These are phyloP conservation scores for Diaporthe humulicola DNA, from an alignment of 2,329 filamentous ascomycete species.

Conservation along the genomic window DNA sequence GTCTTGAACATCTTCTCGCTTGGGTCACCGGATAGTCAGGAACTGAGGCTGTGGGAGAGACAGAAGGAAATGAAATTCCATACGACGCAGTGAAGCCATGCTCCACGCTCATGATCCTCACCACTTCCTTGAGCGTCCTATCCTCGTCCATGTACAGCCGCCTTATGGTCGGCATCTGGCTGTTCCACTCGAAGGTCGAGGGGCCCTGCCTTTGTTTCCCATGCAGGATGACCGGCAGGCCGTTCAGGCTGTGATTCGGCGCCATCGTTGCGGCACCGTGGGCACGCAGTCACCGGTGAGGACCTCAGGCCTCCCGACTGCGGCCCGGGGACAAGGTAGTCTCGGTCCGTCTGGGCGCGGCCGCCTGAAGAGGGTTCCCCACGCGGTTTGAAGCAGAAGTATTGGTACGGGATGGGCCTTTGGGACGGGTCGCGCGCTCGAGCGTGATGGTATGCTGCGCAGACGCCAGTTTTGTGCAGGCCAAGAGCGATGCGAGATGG, in stretches of 20 bases:
- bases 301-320: conserved; percentile 8
- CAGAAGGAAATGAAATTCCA: conserved; percentile 2
- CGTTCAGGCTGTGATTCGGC: background rate
- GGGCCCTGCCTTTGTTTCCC: background rate
- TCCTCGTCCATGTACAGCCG: conserved; percentile 38
- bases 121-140: conserved; percentile 37
- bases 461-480: background rate
- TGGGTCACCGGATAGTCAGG: conserved; percentile 27
- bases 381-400: background rate
- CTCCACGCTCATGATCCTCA: conserved; percentile 34
- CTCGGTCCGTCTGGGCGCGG: background rate
- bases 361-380: background rate
- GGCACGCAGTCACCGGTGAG: background rate
- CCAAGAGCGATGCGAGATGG: conserved; percentile 6
- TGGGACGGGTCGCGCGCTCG: background rate
- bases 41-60: conserved; percentile 8
- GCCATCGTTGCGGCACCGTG: background rate
- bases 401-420: background rate
- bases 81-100: conserved; percentile 37
- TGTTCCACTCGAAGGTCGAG: conserved; percentile 28
- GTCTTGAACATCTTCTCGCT: conserved; percentile 34
- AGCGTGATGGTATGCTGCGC: background rate
- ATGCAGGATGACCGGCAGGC: background rate
- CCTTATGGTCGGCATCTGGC: conserved; percentile 34
- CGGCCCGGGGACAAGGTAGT: background rate